Base-by-base conservation (phyloP, 371 early-diverging fungal species). In the Zancudomyces culisetae region DNA sequence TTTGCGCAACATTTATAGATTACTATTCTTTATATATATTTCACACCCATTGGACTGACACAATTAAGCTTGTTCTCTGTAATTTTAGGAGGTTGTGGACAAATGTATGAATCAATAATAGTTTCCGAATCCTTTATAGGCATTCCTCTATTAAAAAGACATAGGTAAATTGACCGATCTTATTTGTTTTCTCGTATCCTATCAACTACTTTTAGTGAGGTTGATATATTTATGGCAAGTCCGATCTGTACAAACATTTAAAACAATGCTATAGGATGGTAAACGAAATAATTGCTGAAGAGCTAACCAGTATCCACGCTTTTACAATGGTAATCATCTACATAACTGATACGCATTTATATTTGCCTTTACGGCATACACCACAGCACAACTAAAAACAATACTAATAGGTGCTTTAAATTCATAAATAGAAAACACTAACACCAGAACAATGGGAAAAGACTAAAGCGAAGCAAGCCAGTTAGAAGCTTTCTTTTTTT, bases 261-360 rank as follows among this genome's bases (percentile, higher is more conserved):
- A n/a, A n/a, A n/a, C n/a, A n/a, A n/a, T n/a, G n/a, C n/a, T n/a
- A n/a, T 28, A 45, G 71, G 41, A 43, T 64, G 43, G 73, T 74
- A n/a, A 70, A 75, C 56, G 61, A 62, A 1, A 55, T 62, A 0
- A 57, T 70, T 29, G 64, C 65, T 45, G 62, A 64, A 2, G 71
- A 68, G 51, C 69, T 72, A 35, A 41, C 58, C 1, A 24, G 45
- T 29, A 61, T 75, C 35, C 75, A 75, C 52, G 75, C 75, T n/a
- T 70, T 75, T 41, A 56, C 67, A 3, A 62, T 66, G 57, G 66
- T 54, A 53, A 53, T 42, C 27, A 39, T 20, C 39, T 15, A 35
- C 15, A 10, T 35, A 35, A 10, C 6, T 35, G 15, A 35, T 15
- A 35, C 15, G 10, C 35, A 35, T 15, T n/a, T n/a, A n/a, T n/a